These are phyloP conservation scores for Colletotrichum sp. DNA, from an alignment of 2,329 filamentous ascomycete species.

Conservation along the genomic window DNA sequence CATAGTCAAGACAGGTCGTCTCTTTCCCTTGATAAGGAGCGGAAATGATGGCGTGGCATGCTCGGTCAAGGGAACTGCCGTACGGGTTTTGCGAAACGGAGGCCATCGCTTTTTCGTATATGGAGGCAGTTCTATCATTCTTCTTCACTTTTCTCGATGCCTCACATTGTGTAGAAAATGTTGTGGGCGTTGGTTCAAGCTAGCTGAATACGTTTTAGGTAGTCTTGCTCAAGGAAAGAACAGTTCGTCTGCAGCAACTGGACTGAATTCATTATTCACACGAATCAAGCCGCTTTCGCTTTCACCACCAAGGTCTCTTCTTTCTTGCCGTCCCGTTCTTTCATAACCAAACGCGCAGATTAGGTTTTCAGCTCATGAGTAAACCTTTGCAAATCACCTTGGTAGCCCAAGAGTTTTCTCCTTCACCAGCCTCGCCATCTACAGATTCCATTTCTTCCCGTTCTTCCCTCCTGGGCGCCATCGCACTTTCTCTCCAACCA, in stretches of 20 bases:
- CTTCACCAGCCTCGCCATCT: neutral
- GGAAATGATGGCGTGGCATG: neutral
- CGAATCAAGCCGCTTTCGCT: neutral
- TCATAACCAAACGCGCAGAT: neutral
- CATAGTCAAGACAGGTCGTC: neutral
- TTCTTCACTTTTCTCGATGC: neutral
- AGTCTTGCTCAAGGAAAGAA: no score
- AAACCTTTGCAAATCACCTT: neutral
- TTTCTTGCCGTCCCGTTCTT: neutral
- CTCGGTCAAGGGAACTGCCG: neutral
- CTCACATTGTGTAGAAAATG: neutral
- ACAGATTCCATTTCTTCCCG: rapidly evolving
- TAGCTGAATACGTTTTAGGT: neutral
- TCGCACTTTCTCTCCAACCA: neutral
- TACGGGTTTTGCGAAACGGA: neutral
- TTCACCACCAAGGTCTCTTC: neutral
- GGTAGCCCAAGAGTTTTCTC: neutral
- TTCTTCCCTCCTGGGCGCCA: neutral
- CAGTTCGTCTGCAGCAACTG: neutral
- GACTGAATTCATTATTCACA: rapidly evolving
- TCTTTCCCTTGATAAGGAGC: neutral
- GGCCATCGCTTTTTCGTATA: neutral
- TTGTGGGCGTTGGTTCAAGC: neutral
- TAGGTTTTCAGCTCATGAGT: neutral
- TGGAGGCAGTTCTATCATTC: rapidly evolving